A percentile compares a stretch with the other conserved stretches of the same genome.
Evolutionary conservation across 139 green algal species (phyloP).

Genomic region (Chlorella sp.): DNA sequence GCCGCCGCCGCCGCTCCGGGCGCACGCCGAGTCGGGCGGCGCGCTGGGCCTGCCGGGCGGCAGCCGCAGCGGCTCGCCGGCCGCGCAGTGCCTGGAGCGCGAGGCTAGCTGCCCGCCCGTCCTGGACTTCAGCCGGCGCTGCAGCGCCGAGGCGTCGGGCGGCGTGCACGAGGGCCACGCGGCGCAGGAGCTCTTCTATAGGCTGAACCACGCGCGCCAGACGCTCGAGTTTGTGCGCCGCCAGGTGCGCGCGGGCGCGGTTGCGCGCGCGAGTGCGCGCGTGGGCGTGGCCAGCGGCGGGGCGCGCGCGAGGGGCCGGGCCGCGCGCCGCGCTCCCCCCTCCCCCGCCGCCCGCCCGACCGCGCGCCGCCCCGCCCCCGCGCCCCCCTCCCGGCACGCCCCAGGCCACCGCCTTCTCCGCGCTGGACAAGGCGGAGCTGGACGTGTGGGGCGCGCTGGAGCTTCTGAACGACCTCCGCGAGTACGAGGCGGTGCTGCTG

Average conservation of each 20-base stretch:
- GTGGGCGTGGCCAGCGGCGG: neutral
- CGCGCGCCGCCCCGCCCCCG: neutral
- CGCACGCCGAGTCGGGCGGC: too few relatives aligned
- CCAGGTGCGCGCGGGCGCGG: slow-evolving; percentile 42
- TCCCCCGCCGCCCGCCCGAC: neutral
- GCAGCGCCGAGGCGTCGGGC: neutral
- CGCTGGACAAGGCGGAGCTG: slow-evolving; percentile 62
- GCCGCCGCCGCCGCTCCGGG: too few relatives aligned
- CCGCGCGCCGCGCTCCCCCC: neutral
- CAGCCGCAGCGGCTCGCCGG: too few relatives aligned
- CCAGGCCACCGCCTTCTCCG: slow-evolving; percentile 35
- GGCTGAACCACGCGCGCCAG: slow-evolving; percentile 81
- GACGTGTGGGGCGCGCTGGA: slow-evolving; percentile 77
- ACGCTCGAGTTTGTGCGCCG: slow-evolving; percentile 86
- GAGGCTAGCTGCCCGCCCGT: too few relatives aligned
- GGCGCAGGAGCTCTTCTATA: slow-evolving; percentile 77
- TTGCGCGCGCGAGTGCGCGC: neutral
- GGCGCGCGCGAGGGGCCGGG: too few relatives aligned
- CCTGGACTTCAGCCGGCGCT: neutral
- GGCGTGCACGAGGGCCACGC: slow-evolving; percentile 48
- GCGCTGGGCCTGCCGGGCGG: too few relatives aligned
- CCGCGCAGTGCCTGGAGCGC: too few relatives aligned
- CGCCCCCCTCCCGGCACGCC: neutral
- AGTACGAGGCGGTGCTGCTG: slow-evolving; percentile 73
- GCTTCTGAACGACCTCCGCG: slow-evolving; percentile 60